A percentile compares a stretch with the other conserved stretches of the same genome.
Evolutionary conservation across 495 filamentous ascomycete genomes (phyloP).

Genomic region (Aspergillus avenaceus): DNA sequence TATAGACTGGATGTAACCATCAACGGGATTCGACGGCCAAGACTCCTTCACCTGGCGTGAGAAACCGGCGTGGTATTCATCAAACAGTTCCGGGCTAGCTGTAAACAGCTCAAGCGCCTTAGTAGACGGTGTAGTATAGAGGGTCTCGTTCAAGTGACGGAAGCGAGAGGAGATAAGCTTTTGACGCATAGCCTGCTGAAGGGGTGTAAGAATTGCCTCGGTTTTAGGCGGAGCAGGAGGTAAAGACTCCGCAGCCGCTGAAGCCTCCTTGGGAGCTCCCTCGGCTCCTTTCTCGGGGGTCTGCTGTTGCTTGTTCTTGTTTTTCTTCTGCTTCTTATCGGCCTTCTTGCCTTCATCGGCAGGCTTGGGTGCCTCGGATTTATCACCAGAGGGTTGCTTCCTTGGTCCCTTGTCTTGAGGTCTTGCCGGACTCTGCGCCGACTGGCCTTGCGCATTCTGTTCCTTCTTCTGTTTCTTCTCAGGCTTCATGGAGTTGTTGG

Average conservation of each 20-base stretch:
- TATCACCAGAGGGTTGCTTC: no score
- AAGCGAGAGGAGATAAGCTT: conserved; percentile 93
- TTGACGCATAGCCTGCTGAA: conserved; percentile 88
- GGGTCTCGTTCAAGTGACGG: conserved; percentile 92
- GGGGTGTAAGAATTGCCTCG: conserved; percentile 68
- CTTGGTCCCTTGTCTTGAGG: conserved; percentile 45
- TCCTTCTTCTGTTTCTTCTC: conserved; percentile 46
- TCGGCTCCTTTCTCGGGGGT: conserved; percentile 17
- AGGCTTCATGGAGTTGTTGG: conserved; percentile 18
- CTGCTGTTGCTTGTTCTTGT: conserved; percentile 34
- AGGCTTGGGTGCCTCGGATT: conserved; percentile 16
- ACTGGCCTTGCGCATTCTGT: conserved; percentile 11
- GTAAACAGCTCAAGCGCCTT: conserved; percentile 75
- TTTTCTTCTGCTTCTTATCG: conserved; percentile 34
- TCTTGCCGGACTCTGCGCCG: conserved; percentile 19
- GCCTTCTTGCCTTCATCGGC: conserved; percentile 17
- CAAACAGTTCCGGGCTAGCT: conserved; percentile 81
- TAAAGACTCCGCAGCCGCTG: conserved; percentile 19
- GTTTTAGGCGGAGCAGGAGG: conserved; percentile 30
- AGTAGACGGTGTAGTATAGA: conserved; percentile 85
- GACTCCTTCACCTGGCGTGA: conserved; percentile 81
- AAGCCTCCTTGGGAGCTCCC: conserved; percentile 15
- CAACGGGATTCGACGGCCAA: conserved; percentile 94
- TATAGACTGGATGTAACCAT: conserved; percentile 69
- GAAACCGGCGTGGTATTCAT: conserved; percentile 93